A percentile compares a stretch with the other conserved stretches of the same genome.
These are phyloP conservation scores for Coemansia biformis DNA, from an alignment of 192 early-diverging fungal species.

Conservation along the genomic window DNA sequence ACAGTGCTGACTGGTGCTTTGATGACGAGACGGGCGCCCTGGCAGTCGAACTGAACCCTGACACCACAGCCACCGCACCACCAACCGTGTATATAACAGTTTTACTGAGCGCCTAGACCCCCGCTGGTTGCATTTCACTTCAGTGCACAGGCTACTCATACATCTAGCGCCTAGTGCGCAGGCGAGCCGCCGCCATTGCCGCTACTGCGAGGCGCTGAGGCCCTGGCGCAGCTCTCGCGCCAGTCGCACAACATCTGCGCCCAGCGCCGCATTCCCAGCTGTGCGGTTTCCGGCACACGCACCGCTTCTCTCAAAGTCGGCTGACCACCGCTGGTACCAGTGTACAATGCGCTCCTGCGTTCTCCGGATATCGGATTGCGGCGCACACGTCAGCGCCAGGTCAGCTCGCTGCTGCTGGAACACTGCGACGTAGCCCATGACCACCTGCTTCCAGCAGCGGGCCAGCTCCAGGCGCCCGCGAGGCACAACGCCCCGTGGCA, in stretches of 20 bases:
- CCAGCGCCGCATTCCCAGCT: not conserved
- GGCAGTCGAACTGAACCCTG: not conserved
- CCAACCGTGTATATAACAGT: conserved; percentile 1
- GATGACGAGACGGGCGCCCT: conserved; percentile 7
- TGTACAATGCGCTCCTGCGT: conserved; percentile 15
- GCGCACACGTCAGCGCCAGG: not conserved
- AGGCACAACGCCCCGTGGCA: conserved; percentile 17
- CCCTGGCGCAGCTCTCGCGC: too few relatives aligned
- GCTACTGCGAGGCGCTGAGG: too few relatives aligned
- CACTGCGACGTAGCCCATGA: conserved; percentile 21
- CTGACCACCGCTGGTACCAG: conserved; percentile 33
- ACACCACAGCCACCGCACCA: not conserved
- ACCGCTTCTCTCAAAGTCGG: conserved; percentile 3
- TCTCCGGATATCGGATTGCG: not conserved
- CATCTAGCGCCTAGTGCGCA: too few relatives aligned
- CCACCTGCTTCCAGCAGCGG: conserved; percentile 30
- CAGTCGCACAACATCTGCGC: not conserved
- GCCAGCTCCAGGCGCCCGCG: conserved; percentile 16
- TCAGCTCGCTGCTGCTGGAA: conserved; percentile 12
- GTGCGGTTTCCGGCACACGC: not conserved
- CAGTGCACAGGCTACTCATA: too few relatives aligned
- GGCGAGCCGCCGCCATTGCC: too few relatives aligned
- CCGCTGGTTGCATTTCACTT: too few relatives aligned
- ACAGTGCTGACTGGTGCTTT: conserved; percentile 6
- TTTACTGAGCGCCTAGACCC: not conserved